Base-by-base conservation (phyloP, 768 basidiomycete genomes). In the Chlorophyllum brunneum region DNA sequence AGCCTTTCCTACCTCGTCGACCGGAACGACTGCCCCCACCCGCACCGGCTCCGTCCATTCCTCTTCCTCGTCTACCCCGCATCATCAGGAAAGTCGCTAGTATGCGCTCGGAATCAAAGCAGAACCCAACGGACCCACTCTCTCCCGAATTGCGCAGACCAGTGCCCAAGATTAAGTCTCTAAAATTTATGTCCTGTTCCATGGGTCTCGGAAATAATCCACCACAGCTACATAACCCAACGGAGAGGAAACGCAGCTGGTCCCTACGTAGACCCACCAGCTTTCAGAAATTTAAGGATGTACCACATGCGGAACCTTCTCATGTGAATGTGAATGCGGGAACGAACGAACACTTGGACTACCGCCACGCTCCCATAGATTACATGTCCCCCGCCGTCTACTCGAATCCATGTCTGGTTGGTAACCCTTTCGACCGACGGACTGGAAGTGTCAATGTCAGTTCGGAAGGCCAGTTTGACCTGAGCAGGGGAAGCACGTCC, bases 61-160 rank as follows among this genome's bases (percentile, higher is more conserved):
- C 49, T 7, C 31, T 45, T 41, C 37, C 38, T 30, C 55, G 63
- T 23, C 61, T 64, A 40, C 67, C 67, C n/a, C 65, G 59, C 30
- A 65, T 67, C 27, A 68, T 71, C 45, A 63, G 70, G 23, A 71
- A 71, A 47, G 67, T 69, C n/a, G 67, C 66, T 2, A 71, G 69
- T 49, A 68, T 70, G 68, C 64, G 63, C 57, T 59, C 60, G 16
- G 64, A 63, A 11, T 48, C 56, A 4, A 58, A 58, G 51, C 59
- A 55, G 44, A 27, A 36, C 30, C 50, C 41, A 20, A 39, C 36
- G 11, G 34, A 45, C 26, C 24, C 44, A 13, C 42, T 29, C 34
- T 48, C 22, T 29, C 26, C 47, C 2, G 34, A 36, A 11, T 43
- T 54, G 8, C 63, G 59, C 24, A 54, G 62, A 44, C 46, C 65